A percentile compares a stretch with the other conserved stretches of the same genome.
These are phyloP conservation scores for Malus domestica DNA, from an alignment of 306 rosid species.

Conservation along the genomic window DNA sequence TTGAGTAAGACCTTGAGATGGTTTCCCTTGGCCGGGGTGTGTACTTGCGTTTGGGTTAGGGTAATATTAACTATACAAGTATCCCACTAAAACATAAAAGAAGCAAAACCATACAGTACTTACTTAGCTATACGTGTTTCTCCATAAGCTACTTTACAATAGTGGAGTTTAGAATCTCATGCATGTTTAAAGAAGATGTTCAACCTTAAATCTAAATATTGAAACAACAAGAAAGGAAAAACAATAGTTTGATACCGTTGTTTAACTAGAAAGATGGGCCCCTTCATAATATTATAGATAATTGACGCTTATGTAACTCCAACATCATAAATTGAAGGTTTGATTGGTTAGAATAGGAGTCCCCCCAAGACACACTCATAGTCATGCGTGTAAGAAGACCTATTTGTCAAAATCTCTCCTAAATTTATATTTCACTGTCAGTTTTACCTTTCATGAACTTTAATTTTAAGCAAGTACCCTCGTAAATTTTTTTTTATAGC, in stretches of 20 bases:
- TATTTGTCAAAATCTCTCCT: no score
- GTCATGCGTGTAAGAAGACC: background rate
- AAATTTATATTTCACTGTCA: no score
- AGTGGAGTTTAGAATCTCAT: background rate
- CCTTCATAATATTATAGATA: background rate
- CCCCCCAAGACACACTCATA: slow-evolving; percentile 8
- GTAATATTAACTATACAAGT: background rate
- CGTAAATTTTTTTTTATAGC: no score
- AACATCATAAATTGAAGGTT: background rate
- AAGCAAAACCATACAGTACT: background rate
- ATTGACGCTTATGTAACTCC: background rate
- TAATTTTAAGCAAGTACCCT: no score
- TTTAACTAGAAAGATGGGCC: background rate
- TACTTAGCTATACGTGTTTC: background rate
- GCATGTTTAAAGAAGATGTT: background rate
- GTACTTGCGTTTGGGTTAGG: background rate
- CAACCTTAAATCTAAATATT: background rate
- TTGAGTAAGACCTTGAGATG: background rate
- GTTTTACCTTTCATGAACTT: no score
- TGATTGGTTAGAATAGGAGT: background rate
- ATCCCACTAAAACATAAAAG: background rate
- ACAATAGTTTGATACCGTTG: background rate
- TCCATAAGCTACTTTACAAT: background rate
- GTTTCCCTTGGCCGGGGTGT: background rate
- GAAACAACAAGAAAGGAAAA: background rate